These are phyloP conservation scores for Misopates orontium DNA, from an alignment of 257 asterid genomes.

Conservation along the genomic window DNA sequence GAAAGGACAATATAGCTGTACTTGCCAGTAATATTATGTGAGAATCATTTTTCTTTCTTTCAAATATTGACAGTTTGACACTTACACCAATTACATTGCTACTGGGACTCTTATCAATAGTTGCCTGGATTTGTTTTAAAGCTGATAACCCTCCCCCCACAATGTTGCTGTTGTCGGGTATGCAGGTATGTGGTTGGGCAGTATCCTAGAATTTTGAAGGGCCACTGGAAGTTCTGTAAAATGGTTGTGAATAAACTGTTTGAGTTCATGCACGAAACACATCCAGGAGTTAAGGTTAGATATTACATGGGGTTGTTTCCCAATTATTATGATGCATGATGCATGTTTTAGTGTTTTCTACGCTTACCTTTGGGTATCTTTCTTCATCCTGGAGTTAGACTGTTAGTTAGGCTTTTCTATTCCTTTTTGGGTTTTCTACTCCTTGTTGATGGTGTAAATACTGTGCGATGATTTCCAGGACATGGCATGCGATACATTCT, in stretches of 20 bases:
- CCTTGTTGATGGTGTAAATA: conserved; percentile 13
- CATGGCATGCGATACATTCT: conserved; percentile 98
- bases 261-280: conserved; percentile 99
- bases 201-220: conserved; percentile 95
- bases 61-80: not conserved
- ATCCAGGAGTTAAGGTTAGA: conserved; percentile 98
- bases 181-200: conserved; percentile 99
- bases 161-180: conserved; percentile 17
- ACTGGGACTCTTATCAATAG: not conserved
- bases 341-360: conserved; percentile 1
- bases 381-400: conserved; percentile 20
- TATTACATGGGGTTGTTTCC: conserved; percentile 12
- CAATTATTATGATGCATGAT: not conserved
- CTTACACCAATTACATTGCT: not conserved
- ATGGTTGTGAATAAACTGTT: conserved; percentile 97
- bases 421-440: conserved; percentile 6
- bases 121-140: not conserved
- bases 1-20: conserved; percentile 99
- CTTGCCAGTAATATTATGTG: conserved; percentile 99
- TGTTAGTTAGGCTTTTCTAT: not conserved
- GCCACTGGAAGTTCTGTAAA: conserved; percentile 99
- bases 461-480: conserved; percentile 51
- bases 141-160: not conserved
- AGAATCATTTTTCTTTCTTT: conserved; percentile 28
- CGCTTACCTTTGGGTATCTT: not conserved